These are phyloP conservation scores for Paspalum vaginatum DNA, from an alignment of 176 grass and related monocot species.

Conservation along the genomic window DNA sequence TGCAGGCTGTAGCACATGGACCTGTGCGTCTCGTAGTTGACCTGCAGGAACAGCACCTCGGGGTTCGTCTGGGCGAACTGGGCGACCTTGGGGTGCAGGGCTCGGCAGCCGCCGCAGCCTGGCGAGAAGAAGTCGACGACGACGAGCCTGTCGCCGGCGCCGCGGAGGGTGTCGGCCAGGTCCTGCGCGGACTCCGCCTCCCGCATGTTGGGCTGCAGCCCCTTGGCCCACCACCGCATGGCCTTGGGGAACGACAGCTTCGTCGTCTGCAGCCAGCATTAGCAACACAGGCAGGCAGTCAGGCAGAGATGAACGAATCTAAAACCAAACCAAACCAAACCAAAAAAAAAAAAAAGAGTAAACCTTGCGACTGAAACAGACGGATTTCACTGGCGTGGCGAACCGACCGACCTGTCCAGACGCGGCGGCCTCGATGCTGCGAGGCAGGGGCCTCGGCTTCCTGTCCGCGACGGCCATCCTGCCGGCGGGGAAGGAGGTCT, in stretches of 20 bases:
- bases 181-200: slow-evolving; percentile 63
- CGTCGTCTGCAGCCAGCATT: slow-evolving; percentile 68
- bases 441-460: slow-evolving; percentile 34
- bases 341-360: neutral
- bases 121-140: slow-evolving; percentile 79
- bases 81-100: slow-evolving; percentile 91
- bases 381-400: too few species aligned
- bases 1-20: slow-evolving; percentile 95
- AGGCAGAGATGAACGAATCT: too few species aligned
- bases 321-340: too few species aligned
- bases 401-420: slow-evolving; percentile 43
- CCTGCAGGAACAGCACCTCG: slow-evolving; percentile 71
- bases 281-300: neutral
- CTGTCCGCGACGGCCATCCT: slow-evolving; percentile 46
- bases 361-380: neutral
- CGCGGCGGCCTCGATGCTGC: slow-evolving; percentile 37
- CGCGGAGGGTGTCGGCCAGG: slow-evolving; percentile 55
- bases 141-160: slow-evolving; percentile 64
- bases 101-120: slow-evolving; percentile 68
- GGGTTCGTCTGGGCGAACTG: slow-evolving; percentile 74
- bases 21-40: slow-evolving; percentile 90
- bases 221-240: slow-evolving; percentile 68
- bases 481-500: slow-evolving; percentile 46
- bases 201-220: slow-evolving; percentile 56
- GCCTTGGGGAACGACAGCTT: slow-evolving; percentile 58